Evolutionary conservation across 192 early-diverging fungal species (phyloP).

Genomic region (Podila clonocystis): DNA sequence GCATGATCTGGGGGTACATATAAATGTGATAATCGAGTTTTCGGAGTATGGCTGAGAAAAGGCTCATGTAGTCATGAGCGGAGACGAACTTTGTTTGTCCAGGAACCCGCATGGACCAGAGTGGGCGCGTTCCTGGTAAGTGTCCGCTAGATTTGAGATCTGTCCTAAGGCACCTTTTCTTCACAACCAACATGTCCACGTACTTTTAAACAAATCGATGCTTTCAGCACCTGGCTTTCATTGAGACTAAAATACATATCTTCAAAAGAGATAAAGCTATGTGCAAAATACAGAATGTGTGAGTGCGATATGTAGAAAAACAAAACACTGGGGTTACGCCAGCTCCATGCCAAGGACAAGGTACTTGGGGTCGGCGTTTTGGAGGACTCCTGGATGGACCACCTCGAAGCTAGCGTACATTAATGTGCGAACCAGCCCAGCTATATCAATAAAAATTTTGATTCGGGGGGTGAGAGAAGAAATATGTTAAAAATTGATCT

Average conservation of each 20-base stretch:
- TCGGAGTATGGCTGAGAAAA: no score
- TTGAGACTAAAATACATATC: neutral
- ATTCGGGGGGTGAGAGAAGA: neutral
- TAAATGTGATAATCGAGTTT: no score
- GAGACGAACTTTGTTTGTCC: no score
- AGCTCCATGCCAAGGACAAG: conserved; percentile 44
- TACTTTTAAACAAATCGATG: no score
- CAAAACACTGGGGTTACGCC: neutral
- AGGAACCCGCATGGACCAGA: no score
- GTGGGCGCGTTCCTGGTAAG: no score
- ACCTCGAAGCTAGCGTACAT: conserved; percentile 71
- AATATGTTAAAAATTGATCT: neutral
- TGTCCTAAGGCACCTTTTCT: no score
- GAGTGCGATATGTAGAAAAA: neutral
- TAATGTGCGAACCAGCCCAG: conserved; percentile 63
- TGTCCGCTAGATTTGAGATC: no score
- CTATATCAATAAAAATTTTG: conserved; percentile 10
- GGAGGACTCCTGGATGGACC: conserved; percentile 53
- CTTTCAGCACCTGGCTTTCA: neutral
- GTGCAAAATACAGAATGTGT: neutral
- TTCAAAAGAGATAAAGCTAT: neutral
- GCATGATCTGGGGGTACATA: no score
- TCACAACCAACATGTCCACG: no score
- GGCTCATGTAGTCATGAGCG: no score
- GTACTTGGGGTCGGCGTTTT: conserved; percentile 37